These are phyloP conservation scores for Pseudopithomyces chartarum DNA, from an alignment of 2,329 filamentous ascomycete genomes.

Conservation along the genomic window DNA sequence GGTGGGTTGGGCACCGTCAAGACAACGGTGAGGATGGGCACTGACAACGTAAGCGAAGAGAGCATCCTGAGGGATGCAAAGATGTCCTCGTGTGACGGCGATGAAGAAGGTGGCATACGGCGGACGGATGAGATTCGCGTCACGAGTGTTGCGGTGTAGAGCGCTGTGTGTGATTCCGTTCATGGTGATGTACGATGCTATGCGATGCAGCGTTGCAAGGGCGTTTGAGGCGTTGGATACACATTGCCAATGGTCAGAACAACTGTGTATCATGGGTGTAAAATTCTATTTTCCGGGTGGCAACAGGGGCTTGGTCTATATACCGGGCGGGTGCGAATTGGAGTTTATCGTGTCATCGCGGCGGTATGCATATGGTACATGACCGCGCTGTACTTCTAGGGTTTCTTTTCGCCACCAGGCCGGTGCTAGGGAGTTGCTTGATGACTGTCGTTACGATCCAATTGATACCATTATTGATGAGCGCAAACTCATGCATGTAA, in stretches of 20 bases:
- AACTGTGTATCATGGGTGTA: neutral
- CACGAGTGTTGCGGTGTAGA: conserved; percentile 15
- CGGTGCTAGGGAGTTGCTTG: neutral
- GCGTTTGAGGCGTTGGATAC: neutral
- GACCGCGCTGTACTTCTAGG: neutral
- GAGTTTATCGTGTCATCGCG: neutral
- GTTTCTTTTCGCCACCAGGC: too few species aligned
- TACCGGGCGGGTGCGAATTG: neutral
- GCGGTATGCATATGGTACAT: neutral
- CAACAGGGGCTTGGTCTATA: neutral
- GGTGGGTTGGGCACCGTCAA: conserved; percentile 7
- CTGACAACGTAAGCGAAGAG: conserved; percentile 34
- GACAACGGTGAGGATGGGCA: conserved; percentile 26
- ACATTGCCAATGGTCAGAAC: too few species aligned
- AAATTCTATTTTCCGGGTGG: neutral
- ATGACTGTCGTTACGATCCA: neutral
- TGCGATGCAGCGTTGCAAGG: neutral
- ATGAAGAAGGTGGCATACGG: conserved; percentile 5
- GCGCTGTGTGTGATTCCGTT: too few species aligned
- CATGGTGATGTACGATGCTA: too few species aligned
- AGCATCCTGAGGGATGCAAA: conserved; percentile 28
- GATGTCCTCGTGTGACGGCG: neutral
- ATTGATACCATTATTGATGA: neutral
- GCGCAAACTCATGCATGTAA: neutral
- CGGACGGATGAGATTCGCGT: conserved; percentile 19